Evolutionary conservation across 352 stramenopile species (phyloP), one percentile per base, ranked within the genome.

Genomic region (Phytophthora syringae): DNA sequence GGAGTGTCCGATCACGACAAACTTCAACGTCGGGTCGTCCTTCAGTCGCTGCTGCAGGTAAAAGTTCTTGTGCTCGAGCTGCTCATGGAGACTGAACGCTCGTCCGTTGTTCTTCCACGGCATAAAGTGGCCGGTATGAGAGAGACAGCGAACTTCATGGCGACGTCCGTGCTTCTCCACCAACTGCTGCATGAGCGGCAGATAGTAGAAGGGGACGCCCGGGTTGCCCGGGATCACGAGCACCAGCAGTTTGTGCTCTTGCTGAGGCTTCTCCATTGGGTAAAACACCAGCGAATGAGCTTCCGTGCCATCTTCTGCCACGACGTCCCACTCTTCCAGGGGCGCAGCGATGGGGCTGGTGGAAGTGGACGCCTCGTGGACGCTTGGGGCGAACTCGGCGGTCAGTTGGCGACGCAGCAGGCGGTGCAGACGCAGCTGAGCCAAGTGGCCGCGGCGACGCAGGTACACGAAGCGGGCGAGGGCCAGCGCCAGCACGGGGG

Each of bases 151-250:
- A 27, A 93, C 70, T 72, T 93, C 84, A 32, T 80, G 60, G 18
- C 57, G 63, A 5, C 63, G 60, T 37, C 67, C 73, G 22, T 79
- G 65, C 15, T 57, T 70, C 24, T 59, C 49, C 0, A 81, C 59
- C 22, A 93, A 39, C 58, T 82, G 64, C 22, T 81, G 79, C 84
- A 91, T 86, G 18, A 91, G 67, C 37, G 84, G 79, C 43, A 90
- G 52, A 57, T 90, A 89, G 52, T 79, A 93, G 58, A 85, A 82
- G 20, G 80, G 67, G 28, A 90, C 39, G 15, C 84, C 84, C 0
- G 84, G 84, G 52, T 93, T 93, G 4, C 84, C 84, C 0, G 84
- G 84, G 11, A 91, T 62, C 20, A 93, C 61, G 12, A 91, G 67
- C 55, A 93, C 77, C 34, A 91, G 66, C 28, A 76, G 50, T 10